These are phyloP conservation scores for Ustilaginoidea virens DNA, from an alignment of 2,329 filamentous ascomycete species.

Conservation along the genomic window DNA sequence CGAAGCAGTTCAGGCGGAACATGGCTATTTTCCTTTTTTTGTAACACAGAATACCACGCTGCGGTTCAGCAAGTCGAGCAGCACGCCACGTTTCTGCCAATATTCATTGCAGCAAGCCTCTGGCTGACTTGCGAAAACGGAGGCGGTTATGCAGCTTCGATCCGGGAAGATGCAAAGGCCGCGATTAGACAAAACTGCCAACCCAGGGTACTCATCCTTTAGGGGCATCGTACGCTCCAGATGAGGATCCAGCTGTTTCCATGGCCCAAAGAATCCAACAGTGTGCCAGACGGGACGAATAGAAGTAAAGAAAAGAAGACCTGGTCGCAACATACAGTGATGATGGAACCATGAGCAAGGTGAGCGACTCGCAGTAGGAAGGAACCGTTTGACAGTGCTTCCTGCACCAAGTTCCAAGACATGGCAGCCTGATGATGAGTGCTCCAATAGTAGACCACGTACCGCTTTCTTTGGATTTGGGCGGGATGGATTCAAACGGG, in stretches of 20 bases:
- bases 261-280: background rate
- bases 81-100: too few species aligned
- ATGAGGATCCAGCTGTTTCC: background rate
- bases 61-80: too few species aligned
- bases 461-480: too few species aligned
- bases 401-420: too few species aligned
- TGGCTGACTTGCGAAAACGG: background rate
- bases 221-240: background rate
- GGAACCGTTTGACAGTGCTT: too few species aligned
- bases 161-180: background rate
- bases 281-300: background rate
- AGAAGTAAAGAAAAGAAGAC: background rate
- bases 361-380: background rate
- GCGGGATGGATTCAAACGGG: too few species aligned
- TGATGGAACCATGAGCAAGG: background rate
- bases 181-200: background rate
- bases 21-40: too few species aligned
- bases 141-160: background rate
- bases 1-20: too few species aligned
- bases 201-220: background rate
- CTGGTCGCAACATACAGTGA: slow-evolving; percentile 1
- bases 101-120: too few species aligned
- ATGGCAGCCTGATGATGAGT: background rate
- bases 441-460: background rate
- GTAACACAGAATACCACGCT: too few species aligned